Conservation (phyloP, 2,329 filamentous ascomycete species). For the Cladosporium colombiae region DNA sequence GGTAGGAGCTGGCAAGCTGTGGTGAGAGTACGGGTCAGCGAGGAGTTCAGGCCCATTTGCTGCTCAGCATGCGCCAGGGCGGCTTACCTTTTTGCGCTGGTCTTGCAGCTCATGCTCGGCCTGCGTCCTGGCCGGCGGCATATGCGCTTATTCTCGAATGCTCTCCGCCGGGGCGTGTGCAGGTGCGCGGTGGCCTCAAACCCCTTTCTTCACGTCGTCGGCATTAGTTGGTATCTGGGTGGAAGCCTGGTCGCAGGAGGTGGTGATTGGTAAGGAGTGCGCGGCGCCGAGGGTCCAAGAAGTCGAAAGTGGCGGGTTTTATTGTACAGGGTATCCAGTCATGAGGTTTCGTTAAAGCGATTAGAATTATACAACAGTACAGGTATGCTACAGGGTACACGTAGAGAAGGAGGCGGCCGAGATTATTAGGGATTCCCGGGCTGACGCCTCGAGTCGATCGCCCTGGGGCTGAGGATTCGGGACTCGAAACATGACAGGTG, state of each 20-base stretch:
- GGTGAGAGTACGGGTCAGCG: slow-evolving; percentile 7
- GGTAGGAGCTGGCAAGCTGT: slow-evolving; percentile 94
- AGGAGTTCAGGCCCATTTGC: neutral
- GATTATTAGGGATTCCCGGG: neutral
- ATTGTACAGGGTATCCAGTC: slow-evolving; percentile 6
- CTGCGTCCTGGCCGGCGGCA: slow-evolving; percentile 38
- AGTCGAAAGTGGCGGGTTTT: neutral
- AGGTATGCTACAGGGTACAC: neutral
- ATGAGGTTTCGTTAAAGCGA: slow-evolving; percentile 3
- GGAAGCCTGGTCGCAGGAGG: neutral
- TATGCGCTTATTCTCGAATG: slow-evolving; percentile 23
- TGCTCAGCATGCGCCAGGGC: neutral
- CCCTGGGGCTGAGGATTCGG: neutral
- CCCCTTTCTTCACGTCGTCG: slow-evolving; percentile 11
- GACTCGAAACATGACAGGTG: neutral
- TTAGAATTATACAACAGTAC: slow-evolving; percentile 2
- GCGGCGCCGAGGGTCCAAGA: neutral
- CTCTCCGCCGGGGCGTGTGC: slow-evolving; percentile 6
- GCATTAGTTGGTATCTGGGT: slow-evolving; percentile 15
- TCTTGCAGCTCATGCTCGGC: slow-evolving; percentile 39
- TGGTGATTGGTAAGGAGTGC: neutral
- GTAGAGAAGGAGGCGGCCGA: neutral
- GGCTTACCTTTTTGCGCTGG: slow-evolving; percentile 38
- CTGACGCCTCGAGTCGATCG: neutral
- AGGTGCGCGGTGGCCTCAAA: slow-evolving; percentile 10